Conservation (phyloP, 2,329 filamentous ascomycete genomes). For the Colletotrichum aenigma region DNA sequence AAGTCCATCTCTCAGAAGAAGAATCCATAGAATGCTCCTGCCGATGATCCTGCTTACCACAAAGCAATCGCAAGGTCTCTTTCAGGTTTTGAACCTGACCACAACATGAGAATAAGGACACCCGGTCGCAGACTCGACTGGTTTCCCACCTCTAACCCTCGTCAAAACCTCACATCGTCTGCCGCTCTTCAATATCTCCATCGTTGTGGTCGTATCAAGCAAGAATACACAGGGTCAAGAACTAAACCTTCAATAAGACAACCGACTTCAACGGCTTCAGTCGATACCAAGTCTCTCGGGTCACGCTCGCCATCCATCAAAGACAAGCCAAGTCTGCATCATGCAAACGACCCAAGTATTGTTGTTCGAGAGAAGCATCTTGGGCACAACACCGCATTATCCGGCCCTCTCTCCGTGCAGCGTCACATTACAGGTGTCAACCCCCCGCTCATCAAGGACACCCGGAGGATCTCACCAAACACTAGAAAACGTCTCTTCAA, state of each 20-base stretch:
- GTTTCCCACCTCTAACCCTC: not conserved
- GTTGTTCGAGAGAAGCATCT: not conserved
- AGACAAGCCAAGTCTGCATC: too few relatives aligned
- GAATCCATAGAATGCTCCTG: fast-evolving
- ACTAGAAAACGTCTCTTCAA: fast-evolving
- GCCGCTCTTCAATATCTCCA: fast-evolving
- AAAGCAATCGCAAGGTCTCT: not conserved
- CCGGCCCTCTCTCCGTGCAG: not conserved
- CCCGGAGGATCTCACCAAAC: fast-evolving
- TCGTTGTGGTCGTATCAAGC: fast-evolving
- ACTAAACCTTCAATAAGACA: too few relatives aligned
- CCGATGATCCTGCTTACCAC: fast-evolving
- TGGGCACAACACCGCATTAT: fast-evolving
- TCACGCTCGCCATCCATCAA: not conserved
- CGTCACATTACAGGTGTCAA: not conserved
- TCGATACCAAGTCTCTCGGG: fast-evolving
- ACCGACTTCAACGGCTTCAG: fast-evolving
- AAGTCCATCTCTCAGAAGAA: not conserved
- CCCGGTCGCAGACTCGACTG: fast-evolving
- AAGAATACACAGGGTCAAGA: not conserved
- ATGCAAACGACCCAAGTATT: fast-evolving
- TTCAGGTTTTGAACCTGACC: not conserved
- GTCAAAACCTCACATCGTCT: not conserved
- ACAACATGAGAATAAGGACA: fast-evolving
- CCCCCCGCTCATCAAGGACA: not conserved